Base-by-base conservation (phyloP, 2,329 filamentous ascomycete species). In the Venturia carpophila region DNA sequence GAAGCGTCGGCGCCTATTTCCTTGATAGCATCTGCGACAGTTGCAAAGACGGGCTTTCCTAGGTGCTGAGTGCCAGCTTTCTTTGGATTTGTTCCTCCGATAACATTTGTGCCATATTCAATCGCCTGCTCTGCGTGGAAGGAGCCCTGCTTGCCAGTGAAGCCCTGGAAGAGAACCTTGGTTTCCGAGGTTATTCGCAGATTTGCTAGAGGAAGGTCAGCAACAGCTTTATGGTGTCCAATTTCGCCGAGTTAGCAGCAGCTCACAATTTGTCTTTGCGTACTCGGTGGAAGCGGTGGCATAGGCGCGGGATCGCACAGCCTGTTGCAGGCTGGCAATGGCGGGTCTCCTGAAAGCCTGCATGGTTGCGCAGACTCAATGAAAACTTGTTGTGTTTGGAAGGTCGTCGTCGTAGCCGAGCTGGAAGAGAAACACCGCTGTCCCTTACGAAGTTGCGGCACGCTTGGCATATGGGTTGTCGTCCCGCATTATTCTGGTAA, bases 81-180 rank as follows among this genome's bases (percentile, higher is more conserved):
- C 85, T 96, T 97, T 76, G 94, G 94, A 83, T 97, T 97, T 75
- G 93, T 97, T 76, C 94, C 94, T 78, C 94, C 94, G 71, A 99
- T 92, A 71, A 99, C 91, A 77, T 96, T 93, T 73, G 94, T 99
- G 77, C 91, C 94, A 80, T 99, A 99, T 79, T 96, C 94, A 79
- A 99, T 97, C 71, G 94, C 94, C 82, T 97, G 92, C 78, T 91
- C 85, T 70, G 94, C 94, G 79, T 99, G 94, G 84, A 99, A 99
- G 73, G 89, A 93, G 88, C 91, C 91, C 84, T 96, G 92, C 84
- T 91, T 94, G 77, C 93, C 93, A 66, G 93, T 97, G 79, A 97
- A 97, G 71, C 94, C 94, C 82, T 99, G 94, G 83, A 86, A 97
- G 74, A 97, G 82, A 71, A 99, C 91, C 82, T 94, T 95, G 73